These are phyloP conservation scores for Taiozyma sp. DNA, from an alignment of 1,139 yeast species.

Conservation along the genomic window DNA sequence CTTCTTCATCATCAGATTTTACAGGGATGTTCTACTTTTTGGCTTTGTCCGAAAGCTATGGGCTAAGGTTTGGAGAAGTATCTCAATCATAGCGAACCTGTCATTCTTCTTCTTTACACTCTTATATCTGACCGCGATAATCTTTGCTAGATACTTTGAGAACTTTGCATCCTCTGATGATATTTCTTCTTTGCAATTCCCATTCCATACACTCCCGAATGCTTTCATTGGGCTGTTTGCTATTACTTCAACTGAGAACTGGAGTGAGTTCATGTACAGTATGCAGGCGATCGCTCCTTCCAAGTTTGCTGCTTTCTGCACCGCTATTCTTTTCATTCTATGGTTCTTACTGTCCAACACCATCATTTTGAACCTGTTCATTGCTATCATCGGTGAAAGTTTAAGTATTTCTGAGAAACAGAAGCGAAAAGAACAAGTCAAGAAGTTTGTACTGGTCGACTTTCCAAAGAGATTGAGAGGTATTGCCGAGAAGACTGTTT, in stretches of 20 bases:
- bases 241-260: constrained; percentile 86
- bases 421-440: constrained; percentile 68
- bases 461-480: constrained; percentile 32
- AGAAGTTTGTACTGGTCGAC: constrained; percentile 60
- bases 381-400: constrained; percentile 85
- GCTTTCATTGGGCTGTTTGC: constrained; percentile 71
- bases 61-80: constrained; percentile 64
- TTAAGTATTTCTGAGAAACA: constrained; percentile 70
- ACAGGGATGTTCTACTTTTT: constrained; percentile 60
- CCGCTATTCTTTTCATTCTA: constrained; percentile 57
- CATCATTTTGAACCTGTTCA: constrained; percentile 78
- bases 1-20: constrained; percentile 71
- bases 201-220: constrained; percentile 67
- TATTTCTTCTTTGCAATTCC: constrained; percentile 44
- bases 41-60: constrained; percentile 61
- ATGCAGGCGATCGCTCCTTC: constrained; percentile 50
- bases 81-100: constrained; percentile 61
- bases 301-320: constrained; percentile 45
- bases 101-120: constrained; percentile 68
- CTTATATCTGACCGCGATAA: constrained; percentile 55
- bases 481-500: constrained; percentile 27
- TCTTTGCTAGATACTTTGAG: constrained; percentile 67
- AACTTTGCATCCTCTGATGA: constrained; percentile 56
- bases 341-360: constrained; percentile 88
- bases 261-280: constrained; percentile 68